Evolutionary conservation across 2,329 filamentous ascomycete genomes (phyloP), one percentile per base, ranked within the genome.

Genomic region (Aspergillus niger): DNA sequence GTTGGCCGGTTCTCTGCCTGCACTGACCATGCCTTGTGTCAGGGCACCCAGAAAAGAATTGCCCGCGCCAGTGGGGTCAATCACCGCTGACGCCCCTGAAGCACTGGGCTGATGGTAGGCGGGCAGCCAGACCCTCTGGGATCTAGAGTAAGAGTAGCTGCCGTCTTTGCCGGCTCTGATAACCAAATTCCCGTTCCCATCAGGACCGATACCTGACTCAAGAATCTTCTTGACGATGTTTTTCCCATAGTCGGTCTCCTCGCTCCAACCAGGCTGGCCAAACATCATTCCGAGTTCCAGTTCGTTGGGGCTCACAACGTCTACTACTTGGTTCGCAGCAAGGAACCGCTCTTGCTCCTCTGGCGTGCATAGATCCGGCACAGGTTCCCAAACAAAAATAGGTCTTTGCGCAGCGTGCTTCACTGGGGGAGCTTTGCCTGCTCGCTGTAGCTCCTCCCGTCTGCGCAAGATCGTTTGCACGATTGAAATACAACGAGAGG

Each of bases 31-130:
- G 1, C 82, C 85, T 22, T 87, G 80, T 6, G 84, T 81, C 60
- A 89, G 70, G 2, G 84, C 86, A 22, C 86, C 86, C 8, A 97
- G 80, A 69, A 97, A 98, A 0, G 90, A 89, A 76, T 99, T 99
- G 0, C 95, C 95, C 20, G 92, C 95, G 8, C 95, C 95, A 0
- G 95, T 98, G 0, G 94, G 93, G 75, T 98, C 95, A n/a, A 95
- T 79, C 1, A 97, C 91, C 55, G 69, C 62, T 62, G 74, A 72
- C 63, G 60, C 63, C 60, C 70, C 72, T 0, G 74, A 65, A 24
- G 61, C 60, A 49, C 63, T 67, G 20, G 72, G 77, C 66, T 72
- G 74, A 67, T 93, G 90, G 71, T 89, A 94, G 7, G 93, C 90
- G 11, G 91, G 91, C 24, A 97, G 78, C 91, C 92, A 96, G 61